Evolutionary conservation across 176 grass and related monocot genomes (phyloP).

Genomic region (Poa annua): DNA sequence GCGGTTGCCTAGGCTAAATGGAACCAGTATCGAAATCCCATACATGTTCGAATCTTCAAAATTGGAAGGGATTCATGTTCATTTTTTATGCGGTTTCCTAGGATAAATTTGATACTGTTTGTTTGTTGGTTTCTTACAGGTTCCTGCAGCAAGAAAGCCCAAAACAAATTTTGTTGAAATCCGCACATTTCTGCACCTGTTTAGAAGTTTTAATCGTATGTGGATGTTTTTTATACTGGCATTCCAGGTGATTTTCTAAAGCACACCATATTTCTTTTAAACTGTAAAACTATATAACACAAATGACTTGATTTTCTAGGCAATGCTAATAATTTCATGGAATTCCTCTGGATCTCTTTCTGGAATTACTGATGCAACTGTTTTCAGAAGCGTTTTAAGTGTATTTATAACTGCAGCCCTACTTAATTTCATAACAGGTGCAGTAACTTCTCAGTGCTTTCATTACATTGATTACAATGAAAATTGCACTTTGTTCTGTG

Average conservation of each 20-base stretch:
- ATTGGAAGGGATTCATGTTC: neutral
- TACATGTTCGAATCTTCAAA: slow-evolving; percentile 17
- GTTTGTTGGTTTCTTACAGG: slow-evolving; percentile 39
- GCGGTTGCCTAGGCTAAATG: neutral
- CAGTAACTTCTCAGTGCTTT: slow-evolving; percentile 25
- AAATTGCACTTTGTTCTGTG: slow-evolving; percentile 19
- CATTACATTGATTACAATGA: neutral
- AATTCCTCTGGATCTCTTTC: slow-evolving; percentile 68
- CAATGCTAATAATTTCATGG: slow-evolving; percentile 78
- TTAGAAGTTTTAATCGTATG: slow-evolving; percentile 82
- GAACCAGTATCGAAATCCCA: neutral
- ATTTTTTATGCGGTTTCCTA: neutral
- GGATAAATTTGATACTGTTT: neutral
- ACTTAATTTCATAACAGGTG: slow-evolving; percentile 74
- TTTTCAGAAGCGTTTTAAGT: slow-evolving; percentile 69
- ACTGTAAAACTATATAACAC: slow-evolving; percentile 36
- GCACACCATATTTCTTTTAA: slow-evolving; percentile 18
- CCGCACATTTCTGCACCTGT: slow-evolving; percentile 72
- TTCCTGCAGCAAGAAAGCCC: slow-evolving; percentile 36
- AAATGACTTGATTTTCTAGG: slow-evolving; percentile 48
- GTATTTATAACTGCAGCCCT: slow-evolving; percentile 74
- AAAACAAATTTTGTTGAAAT: slow-evolving; percentile 89
- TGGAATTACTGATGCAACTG: slow-evolving; percentile 67
- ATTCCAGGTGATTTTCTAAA: slow-evolving; percentile 61
- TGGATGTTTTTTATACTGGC: slow-evolving; percentile 75